Evolutionary conservation across 2,329 filamentous ascomycete genomes (phyloP).

Genomic region (Endocalyx cinctus): DNA sequence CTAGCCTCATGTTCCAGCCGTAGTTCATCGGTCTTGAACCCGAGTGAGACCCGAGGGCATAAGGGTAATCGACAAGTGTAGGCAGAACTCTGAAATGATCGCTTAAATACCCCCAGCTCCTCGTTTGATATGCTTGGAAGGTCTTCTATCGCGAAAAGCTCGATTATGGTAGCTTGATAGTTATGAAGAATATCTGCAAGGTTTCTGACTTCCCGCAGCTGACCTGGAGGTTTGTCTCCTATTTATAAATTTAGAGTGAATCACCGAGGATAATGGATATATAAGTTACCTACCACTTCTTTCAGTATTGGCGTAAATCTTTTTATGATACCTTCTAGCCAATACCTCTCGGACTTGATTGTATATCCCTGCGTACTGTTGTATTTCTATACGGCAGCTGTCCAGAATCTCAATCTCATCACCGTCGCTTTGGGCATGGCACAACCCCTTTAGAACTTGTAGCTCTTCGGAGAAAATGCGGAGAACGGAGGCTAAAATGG

Average conservation of each 20-base stretch:
- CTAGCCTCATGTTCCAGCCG: no score
- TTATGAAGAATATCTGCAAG: background rate
- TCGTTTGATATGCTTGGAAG: background rate
- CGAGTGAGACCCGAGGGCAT: constrained; percentile 4
- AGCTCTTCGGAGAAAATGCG: no score
- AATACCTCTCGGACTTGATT: constrained; percentile 3
- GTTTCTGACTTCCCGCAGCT: background rate
- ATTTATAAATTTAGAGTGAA: no score
- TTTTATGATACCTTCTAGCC: no score
- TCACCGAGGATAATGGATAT: no score
- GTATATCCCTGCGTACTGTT: background rate
- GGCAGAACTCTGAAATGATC: constrained; percentile 2
- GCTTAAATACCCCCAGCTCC: constrained; percentile 1
- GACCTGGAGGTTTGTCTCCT: background rate
- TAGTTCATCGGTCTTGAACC: background rate
- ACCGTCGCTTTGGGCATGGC: background rate
- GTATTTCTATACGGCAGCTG: no score
- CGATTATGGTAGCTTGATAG: background rate
- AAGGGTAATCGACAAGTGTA: constrained; percentile 3
- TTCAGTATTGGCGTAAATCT: no score
- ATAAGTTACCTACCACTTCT: no score
- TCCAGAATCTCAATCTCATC: background rate
- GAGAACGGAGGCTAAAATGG: background rate
- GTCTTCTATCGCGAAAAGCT: constrained; percentile 1
- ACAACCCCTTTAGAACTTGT: no score